Percentiles rank a stretch among this genome's conserved stretches.
Conservation (phyloP, 1,284 basidiomycete species). For the Jaminaea rosea region DNA sequence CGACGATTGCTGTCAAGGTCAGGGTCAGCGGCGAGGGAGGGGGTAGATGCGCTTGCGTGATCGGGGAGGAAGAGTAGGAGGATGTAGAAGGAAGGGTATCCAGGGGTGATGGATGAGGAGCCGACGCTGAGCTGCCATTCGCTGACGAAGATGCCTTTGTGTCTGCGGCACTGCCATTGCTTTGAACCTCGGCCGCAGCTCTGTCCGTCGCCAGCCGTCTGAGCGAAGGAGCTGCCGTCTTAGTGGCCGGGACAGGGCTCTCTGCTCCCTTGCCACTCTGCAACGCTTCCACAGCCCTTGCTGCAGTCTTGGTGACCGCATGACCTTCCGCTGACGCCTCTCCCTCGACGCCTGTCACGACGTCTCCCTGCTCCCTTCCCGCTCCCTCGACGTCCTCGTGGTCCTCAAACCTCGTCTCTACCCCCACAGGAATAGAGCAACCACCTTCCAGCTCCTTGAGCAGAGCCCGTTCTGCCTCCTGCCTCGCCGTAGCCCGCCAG, state of each 20-base stretch:
- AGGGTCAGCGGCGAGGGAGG: slow-evolving; percentile 21
- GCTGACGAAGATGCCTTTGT: slow-evolving; percentile 11
- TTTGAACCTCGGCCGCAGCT: too few relatives aligned
- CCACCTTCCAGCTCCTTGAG: slow-evolving; percentile 85
- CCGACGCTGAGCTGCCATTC: neutral
- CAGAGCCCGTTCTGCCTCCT: slow-evolving; percentile 64
- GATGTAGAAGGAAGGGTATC: too few relatives aligned
- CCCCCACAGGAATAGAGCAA: slow-evolving; percentile 94
- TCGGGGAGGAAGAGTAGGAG: too few relatives aligned
- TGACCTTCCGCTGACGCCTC: slow-evolving; percentile 15
- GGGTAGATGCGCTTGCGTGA: slow-evolving; percentile 4
- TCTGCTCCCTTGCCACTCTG: neutral
- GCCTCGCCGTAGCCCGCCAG: slow-evolving; percentile 39
- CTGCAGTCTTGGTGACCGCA: slow-evolving; percentile 11
- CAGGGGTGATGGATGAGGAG: neutral
- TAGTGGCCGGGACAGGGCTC: neutral
- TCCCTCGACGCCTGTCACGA: neutral
- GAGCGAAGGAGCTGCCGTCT: neutral
- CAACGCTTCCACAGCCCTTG: too few relatives aligned
- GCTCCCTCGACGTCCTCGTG: slow-evolving; percentile 32
- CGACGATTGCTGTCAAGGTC: slow-evolving; percentile 39
- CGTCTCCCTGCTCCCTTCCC: slow-evolving; percentile 21
- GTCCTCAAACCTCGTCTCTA: slow-evolving; percentile 53
- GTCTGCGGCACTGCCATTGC: too few relatives aligned
- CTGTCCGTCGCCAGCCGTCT: slow-evolving; percentile 18